Evolutionary conservation across 257 asterid genomes (phyloP).

Genomic region (Avicennia marina): DNA sequence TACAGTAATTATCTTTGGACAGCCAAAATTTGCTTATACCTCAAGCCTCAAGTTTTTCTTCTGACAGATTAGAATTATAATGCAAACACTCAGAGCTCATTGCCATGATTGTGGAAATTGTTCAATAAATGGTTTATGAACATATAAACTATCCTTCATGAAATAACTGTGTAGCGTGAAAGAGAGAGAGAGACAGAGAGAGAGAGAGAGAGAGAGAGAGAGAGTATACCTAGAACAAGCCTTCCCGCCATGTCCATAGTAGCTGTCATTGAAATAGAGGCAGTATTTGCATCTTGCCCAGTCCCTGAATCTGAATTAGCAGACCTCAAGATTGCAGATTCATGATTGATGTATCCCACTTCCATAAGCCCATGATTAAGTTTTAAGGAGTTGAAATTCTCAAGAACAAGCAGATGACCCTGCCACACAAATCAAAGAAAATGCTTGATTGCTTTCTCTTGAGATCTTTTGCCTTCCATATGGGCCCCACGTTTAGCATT

Average conservation of each 20-base stretch:
- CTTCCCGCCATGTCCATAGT: conserved; percentile 81
- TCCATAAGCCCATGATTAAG: conserved; percentile 98
- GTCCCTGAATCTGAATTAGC: conserved; percentile 26
- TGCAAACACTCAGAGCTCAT: too few relatives aligned
- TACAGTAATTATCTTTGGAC: too few relatives aligned
- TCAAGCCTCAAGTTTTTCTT: too few relatives aligned
- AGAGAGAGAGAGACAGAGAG: not conserved
- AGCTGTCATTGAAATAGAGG: conserved; percentile 92
- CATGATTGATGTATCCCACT: conserved; percentile 72
- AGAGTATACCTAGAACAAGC: conserved; percentile 67
- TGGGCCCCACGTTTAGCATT: conserved; percentile 2
- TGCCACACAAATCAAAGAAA: conserved; percentile 30
- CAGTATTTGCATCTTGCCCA: conserved; percentile 39
- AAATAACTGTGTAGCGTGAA: not conserved
- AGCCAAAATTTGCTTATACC: too few relatives aligned
- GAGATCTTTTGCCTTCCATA: not conserved
- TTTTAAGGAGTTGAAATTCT: conserved; percentile 61
- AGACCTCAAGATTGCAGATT: conserved; percentile 47
- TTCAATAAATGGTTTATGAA: too few relatives aligned
- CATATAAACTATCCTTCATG: too few relatives aligned
- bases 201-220: not conserved
- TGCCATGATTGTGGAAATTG: not conserved
- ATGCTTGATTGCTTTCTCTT: conserved; percentile 14
- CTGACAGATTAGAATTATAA: too few relatives aligned
- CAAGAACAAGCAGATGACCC: conserved; percentile 90